Base-by-base conservation (phyloP, 495 filamentous ascomycete genomes). In the Aspergillus affinis region DNA sequence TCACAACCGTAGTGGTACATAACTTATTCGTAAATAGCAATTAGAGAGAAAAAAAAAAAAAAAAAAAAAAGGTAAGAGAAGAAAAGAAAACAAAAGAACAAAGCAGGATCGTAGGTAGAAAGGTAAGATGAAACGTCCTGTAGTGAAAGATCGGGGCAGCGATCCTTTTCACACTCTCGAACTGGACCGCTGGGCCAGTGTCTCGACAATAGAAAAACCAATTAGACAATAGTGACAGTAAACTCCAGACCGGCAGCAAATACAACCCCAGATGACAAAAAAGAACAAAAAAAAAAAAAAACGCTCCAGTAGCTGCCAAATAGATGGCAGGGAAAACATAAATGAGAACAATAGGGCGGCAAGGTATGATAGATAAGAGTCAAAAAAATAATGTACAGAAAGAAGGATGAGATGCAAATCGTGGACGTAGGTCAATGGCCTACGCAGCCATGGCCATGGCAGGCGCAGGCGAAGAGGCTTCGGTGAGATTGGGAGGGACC, bases 391-490 rank as follows among this genome's bases (percentile, higher is more conserved):
- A 51, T 50, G 15, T 67, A 69, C 57, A 67, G 32, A 41, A 41
- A 41, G 60, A 66, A 67, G 10, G 55, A 58, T 27, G 30, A 61
- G 48, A 58, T 44, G 32, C 20, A 4, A 52, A 36, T 23, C 20
- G 48, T 51, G 55, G 30, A 23, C 17, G 50, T 30, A 26, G 26
- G 26, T 19, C 9, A 30, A 19, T 41, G 32, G 48, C 51, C 68
- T 66, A 80, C 15, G 73, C 75, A 51, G 77, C 58, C 71, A 75
- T 75, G 50, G 78, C 73, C 55, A 79, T 73, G n/a, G 71, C 72
- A 44, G 80, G 75, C 27, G 71, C 72, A 44, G 80, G 75, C 27
- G 77, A 76, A 2, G 82, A 79, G 20, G 79, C 73, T 55, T 77
- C 78, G 18, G 75, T 72, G 18, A 77, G 61, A 19, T 72, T 74